These are phyloP conservation scores for Chamaecrista fasciculata DNA, from an alignment of 306 rosid genomes.

Conservation along the genomic window DNA sequence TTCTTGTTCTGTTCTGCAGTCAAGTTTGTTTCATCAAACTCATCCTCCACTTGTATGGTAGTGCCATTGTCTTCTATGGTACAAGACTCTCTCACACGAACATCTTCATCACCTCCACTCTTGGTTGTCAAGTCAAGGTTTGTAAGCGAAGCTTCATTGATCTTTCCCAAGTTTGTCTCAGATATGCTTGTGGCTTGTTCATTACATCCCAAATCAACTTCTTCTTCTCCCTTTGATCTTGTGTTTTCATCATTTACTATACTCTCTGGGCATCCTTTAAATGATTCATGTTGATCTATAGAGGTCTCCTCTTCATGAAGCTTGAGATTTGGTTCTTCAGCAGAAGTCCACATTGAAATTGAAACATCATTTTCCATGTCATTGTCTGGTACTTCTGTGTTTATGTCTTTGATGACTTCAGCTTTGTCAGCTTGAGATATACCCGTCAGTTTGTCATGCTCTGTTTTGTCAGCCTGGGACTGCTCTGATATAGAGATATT, in stretches of 20 bases:
- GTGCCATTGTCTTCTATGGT: conserved; percentile 7
- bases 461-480: conserved; percentile 12
- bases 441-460: conserved; percentile 19
- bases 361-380: background rate
- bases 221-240: conserved; percentile 13
- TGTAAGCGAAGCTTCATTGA: conserved; percentile 18
- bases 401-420: conserved; percentile 25
- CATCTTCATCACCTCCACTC: conserved; percentile 12
- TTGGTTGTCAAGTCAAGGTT: conserved; percentile 10
- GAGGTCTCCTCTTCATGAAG: conserved; percentile 19
- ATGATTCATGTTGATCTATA: conserved; percentile 27
- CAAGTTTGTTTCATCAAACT: background rate
- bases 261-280: conserved; percentile 18
- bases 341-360: background rate
- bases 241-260: conserved; percentile 23
- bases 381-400: conserved; percentile 13
- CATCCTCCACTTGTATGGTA: conserved; percentile 13
- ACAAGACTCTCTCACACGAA: background rate
- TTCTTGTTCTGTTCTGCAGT: background rate
- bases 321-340: conserved; percentile 16
- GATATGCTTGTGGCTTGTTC: conserved; percentile 9
- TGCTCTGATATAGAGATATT: conserved; percentile 7
- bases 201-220: background rate
- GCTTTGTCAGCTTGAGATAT: conserved; percentile 9
- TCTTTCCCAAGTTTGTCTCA: conserved; percentile 20